These are phyloP conservation scores for Dittrichia graveolens DNA, from an alignment of 129 eudicot genomes.

Conservation along the genomic window DNA sequence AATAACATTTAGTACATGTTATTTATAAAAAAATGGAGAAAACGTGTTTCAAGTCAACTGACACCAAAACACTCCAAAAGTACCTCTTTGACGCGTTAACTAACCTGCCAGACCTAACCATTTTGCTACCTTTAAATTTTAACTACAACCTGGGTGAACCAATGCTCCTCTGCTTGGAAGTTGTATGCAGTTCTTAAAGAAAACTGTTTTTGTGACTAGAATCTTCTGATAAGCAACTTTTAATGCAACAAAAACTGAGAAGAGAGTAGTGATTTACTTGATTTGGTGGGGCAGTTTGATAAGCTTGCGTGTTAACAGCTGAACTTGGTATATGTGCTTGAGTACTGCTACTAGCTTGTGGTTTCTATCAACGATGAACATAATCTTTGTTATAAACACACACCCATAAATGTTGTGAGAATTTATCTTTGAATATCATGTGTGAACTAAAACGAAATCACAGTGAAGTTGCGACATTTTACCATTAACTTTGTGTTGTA, in stretches of 20 bases:
- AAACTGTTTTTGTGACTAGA: neutral
- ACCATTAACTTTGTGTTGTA: conserved; percentile 63
- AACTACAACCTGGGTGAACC: neutral
- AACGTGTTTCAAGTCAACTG: neutral
- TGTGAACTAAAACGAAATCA: conserved; percentile 1
- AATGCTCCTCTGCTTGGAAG: neutral
- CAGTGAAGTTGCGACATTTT: conserved; percentile 15
- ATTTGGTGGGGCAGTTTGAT: conserved; percentile 52
- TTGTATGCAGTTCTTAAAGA: neutral
- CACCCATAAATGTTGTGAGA: neutral
- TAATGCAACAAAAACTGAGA: neutral
- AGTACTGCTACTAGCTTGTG: conserved; percentile 47
- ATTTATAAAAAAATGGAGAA: neutral
- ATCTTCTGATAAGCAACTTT: neutral
- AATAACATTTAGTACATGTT: neutral
- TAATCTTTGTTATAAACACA: conserved; percentile 5
- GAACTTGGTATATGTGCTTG: conserved; percentile 38
- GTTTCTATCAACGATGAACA: conserved; percentile 36
- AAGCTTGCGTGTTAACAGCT: conserved; percentile 37
- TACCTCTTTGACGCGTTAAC: no score
- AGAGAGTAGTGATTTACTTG: conserved; percentile 49
- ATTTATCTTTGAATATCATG: conserved; percentile 12
- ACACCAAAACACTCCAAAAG: no score
- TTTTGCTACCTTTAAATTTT: neutral
- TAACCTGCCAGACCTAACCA: no score